These are phyloP conservation scores for Talinum fruticosum DNA, from an alignment of 148 eudicot genomes.

Conservation along the genomic window DNA sequence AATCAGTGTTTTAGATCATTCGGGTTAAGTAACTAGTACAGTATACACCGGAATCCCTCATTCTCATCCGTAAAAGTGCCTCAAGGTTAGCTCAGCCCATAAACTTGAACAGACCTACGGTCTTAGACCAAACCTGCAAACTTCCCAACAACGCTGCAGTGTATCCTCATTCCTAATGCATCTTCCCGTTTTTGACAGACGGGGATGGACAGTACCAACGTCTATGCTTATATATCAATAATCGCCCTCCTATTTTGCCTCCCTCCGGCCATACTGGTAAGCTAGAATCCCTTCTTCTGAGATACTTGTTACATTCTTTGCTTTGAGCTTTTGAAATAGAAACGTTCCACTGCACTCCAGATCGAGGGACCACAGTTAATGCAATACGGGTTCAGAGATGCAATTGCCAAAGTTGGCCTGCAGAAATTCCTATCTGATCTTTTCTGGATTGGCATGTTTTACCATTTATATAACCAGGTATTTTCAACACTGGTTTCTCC, in stretches of 20 bases:
- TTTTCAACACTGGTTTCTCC: neutral
- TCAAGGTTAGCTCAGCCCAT: no score
- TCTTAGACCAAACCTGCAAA: no score
- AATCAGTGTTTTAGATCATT: no score
- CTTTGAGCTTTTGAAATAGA: neutral
- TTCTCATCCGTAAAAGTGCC: no score
- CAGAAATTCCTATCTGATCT: constrained; percentile 12
- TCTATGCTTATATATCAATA: constrained; percentile 9
- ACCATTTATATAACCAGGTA: constrained; percentile 14
- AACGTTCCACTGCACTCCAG: neutral
- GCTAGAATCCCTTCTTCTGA: neutral
- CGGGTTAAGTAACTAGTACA: no score
- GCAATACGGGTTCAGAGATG: constrained; percentile 12
- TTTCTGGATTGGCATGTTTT: constrained; percentile 16
- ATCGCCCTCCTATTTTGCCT: constrained; percentile 15
- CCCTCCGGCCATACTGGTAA: constrained; percentile 10
- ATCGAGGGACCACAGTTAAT: constrained; percentile 10
- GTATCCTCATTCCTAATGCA: neutral
- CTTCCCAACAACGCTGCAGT: neutral
- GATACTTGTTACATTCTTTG: neutral
- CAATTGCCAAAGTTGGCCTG: constrained; percentile 15
- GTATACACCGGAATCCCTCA: no score
- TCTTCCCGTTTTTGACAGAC: constrained; percentile 4
- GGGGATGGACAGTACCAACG: constrained; percentile 9
- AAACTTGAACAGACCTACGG: no score